Evolutionary conservation across 2,329 filamentous ascomycete genomes (phyloP).

Genomic region (Phoma sp.): DNA sequence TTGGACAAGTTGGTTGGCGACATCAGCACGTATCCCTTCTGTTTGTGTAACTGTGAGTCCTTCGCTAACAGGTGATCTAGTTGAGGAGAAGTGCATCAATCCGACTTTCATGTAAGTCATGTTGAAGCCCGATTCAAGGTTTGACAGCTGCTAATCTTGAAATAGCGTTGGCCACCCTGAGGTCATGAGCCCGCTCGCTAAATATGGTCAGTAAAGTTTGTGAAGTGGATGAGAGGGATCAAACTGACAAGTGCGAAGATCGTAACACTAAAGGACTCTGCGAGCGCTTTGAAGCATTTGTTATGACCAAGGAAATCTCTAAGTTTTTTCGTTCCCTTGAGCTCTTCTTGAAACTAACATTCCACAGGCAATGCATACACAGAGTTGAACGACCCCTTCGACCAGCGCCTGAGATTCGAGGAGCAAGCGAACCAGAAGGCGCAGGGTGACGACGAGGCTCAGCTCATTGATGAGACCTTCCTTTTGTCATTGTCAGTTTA

Average conservation of each 20-base stretch:
- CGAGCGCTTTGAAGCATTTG: no score
- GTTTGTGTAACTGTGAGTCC: not conserved
- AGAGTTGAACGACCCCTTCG: conserved; percentile 96
- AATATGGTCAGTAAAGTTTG: no score
- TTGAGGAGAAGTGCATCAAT: conserved; percentile 92
- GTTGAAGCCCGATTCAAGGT: no score
- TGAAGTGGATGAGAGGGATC: no score
- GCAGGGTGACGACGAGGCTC: conserved; percentile 95
- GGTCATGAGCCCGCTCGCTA: conserved; percentile 95
- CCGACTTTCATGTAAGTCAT: conserved; percentile 87
- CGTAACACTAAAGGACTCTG: no score
- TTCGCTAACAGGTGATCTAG: not conserved
- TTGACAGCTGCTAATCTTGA: no score
- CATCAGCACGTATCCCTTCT: conserved; percentile 54
- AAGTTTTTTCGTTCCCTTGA: no score
- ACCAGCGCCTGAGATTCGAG: conserved; percentile 75
- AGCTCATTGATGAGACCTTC: conserved; percentile 96
- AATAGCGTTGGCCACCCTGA: conserved; percentile 42
- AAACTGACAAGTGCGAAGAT: no score
- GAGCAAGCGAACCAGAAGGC: conserved; percentile 93
- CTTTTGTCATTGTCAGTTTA: no score
- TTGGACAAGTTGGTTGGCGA: conserved; percentile 92
- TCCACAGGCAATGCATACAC: conserved; percentile 80
- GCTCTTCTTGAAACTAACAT: no score
- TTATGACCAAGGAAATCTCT: no score